Evolutionary conservation across 2,329 filamentous ascomycete genomes (phyloP), one percentile per base, ranked within the genome.

Genomic region (Colletotrichum camelliae): DNA sequence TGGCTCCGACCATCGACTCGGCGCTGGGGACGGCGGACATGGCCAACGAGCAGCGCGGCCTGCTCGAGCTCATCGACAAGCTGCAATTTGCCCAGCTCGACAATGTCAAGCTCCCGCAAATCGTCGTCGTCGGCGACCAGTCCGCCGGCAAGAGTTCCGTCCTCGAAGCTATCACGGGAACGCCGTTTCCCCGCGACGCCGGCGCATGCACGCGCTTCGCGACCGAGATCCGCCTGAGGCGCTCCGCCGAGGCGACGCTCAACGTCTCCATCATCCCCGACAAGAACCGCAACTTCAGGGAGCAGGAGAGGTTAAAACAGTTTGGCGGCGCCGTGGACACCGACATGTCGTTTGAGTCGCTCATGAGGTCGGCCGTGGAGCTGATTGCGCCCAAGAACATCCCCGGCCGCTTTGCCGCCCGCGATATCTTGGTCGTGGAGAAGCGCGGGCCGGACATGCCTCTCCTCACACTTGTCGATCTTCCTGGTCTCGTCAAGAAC

Each of bases 71-170:
- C 64, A 87, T 92, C 72, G 89, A 90, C 75, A 88, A 88, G 70
- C 85, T 92, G n/a, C 87, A 89, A 80, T 86, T 89, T 81, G 83
- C 86, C 77, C 85, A 90, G 80, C 82, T 90, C 81, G 84, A 90
- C 79, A 87, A 89, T 80, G 84, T 89, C 78, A 87, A 88, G 62
- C 85, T 92, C 0, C 91, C 90, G 1, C 91, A 93, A 79, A 90
- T 93, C 43, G 91, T 93, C 62, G 91, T 93, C 29, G 91, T 92
- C 39, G 91, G 91, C 35, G 91, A 93, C 80, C 91, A 93, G 81
- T 92, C 90, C 2, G 89, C 90, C 7, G 92, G 92, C 24, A 93
- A 93, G 81, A 92, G 89, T 78, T 93, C 91, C 6, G 90, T 92
- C 2, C 87, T 93, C 3, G 91, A 93, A 79, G 91, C 91, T n/a